Base-by-base conservation (phyloP, 805 yeast genomes). In the Candida hungchunana region DNA sequence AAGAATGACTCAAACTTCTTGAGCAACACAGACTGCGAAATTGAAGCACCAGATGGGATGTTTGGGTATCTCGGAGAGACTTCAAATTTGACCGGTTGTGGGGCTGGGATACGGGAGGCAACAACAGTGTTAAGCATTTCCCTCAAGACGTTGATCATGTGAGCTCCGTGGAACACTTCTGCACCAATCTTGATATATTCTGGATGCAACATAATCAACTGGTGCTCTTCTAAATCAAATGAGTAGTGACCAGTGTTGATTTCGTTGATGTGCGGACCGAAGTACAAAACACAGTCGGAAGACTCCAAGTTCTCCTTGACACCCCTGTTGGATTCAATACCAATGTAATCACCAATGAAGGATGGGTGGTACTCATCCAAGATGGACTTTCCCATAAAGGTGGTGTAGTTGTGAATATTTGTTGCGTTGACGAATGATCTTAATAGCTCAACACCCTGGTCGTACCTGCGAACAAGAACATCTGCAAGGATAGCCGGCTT, bases 261-360 rank as follows among this genome's bases (percentile, higher is more conserved):
- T 55, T 82, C 93, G 40, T 80, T 75, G 37, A 68, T 61, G 38
- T 74, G 69, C 32, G 79, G 73, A 7, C 97, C 97, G 45, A 86
- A 62, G 50, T 75, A 75, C 26, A 89, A 46, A 13, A 88, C 66
- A 31, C 83, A 63, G 55, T 90, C 97, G 12, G 85, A 69, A 4
- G 66, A 41, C 32, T 73, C 67, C 36, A 71, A 73, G 44, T 64
- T 71, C 30, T 66, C 60, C 26, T 64, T 60, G 19, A 78, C 72
- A 17, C 73, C 71, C 12, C 60, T 60, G 20, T 61, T 60, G 3
- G 83, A 74, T 36, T 69, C 71, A 22, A 55, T 55, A 22, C 95
- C 96, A 44, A 70, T 75, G 56, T 82, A 89, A 24, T 74, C 77
- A 25, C 95, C 96, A 42, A 78, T 68, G 53, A 73, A 88, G 31